Percentiles rank a stretch among this genome's conserved stretches.
These are phyloP conservation scores for Silene vulgaris DNA, from an alignment of 179 eudicot genomes.

Conservation along the genomic window DNA sequence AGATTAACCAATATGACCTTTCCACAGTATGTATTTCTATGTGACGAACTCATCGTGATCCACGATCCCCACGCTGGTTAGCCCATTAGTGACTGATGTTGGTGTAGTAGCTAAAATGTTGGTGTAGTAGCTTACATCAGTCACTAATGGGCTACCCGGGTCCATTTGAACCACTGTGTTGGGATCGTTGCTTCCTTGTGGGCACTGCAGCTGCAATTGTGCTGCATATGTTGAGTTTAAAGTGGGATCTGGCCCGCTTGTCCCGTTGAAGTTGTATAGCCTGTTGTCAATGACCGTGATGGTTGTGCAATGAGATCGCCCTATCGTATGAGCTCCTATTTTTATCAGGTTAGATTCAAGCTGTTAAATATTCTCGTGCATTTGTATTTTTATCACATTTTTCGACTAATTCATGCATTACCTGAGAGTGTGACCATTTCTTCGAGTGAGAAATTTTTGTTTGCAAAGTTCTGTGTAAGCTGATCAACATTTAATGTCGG, in stretches of 20 bases:
- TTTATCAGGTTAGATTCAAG: neutral
- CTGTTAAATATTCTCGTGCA: too few species aligned
- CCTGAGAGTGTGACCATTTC: constrained; percentile 90
- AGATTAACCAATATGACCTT: too few species aligned
- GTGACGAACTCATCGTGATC: too few species aligned
- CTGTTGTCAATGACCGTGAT: constrained; percentile 46
- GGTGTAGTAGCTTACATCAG: constrained; percentile 48
- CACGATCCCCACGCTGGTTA: too few species aligned
- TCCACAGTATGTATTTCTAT: too few species aligned
- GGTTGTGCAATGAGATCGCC: constrained; percentile 68
- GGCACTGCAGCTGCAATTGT: constrained; percentile 56
- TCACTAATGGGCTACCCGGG: constrained; percentile 40
- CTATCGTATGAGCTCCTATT: constrained; percentile 76
- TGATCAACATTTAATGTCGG: constrained; percentile 39
- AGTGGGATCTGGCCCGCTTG: constrained; percentile 44
- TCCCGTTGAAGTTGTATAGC: constrained; percentile 56
- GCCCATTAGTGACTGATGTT: too few species aligned
- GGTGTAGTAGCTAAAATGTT: constrained; percentile 32
- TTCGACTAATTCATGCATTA: constrained; percentile 19
- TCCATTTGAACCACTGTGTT: constrained; percentile 62
- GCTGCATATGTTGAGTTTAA: constrained; percentile 43
- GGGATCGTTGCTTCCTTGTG: constrained; percentile 35
- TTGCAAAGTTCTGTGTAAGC: constrained; percentile 53
- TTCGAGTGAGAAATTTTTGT: constrained; percentile 54
- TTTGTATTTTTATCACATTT: too few species aligned